Conservation (phyloP, 345 rosid genomes). For the Syzygium jambos region DNA sequence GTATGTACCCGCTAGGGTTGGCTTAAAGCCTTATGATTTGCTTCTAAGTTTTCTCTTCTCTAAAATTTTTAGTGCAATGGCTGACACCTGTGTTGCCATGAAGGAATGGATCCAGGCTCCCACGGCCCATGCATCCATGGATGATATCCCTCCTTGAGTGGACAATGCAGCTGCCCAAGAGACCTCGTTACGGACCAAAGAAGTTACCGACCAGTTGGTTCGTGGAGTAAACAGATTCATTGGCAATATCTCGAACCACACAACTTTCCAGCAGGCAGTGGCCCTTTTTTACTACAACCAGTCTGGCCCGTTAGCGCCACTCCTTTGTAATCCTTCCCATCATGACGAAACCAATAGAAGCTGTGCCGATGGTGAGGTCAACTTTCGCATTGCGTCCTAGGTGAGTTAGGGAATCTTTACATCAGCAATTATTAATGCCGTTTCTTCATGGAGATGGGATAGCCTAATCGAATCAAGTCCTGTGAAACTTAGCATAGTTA, state of each 20-base stretch:
- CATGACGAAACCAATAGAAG: slow-evolving; percentile 17
- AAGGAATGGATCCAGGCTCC: slow-evolving; percentile 66
- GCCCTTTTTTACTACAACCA: slow-evolving; percentile 42
- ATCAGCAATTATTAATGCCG: neutral
- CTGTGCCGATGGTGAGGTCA: slow-evolving; percentile 34
- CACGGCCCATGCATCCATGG: slow-evolving; percentile 50
- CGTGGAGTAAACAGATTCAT: slow-evolving; percentile 29
- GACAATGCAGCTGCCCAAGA: slow-evolving; percentile 45
- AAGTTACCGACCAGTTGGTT: slow-evolving; percentile 26
- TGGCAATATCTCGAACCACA: slow-evolving; percentile 33
- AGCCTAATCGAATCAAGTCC: no score
- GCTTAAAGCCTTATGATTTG: neutral
- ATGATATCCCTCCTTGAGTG: slow-evolving; percentile 55
- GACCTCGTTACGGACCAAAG: slow-evolving; percentile 28
- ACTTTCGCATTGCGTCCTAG: slow-evolving; percentile 40
- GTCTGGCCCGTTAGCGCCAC: slow-evolving; percentile 47
- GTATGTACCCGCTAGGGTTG: neutral
- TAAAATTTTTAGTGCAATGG: slow-evolving; percentile 29
- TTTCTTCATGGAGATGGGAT: neutral
- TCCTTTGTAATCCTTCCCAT: slow-evolving; percentile 43
- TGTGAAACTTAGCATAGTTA: neutral
- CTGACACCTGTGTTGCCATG: slow-evolving; percentile 67
- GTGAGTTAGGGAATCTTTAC: slow-evolving; percentile 3
- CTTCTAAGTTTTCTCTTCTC: neutral
- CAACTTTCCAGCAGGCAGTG: slow-evolving; percentile 18